Base-by-base conservation (phyloP, 2,329 filamentous ascomycete genomes). In the Colletotrichum godetiae region DNA sequence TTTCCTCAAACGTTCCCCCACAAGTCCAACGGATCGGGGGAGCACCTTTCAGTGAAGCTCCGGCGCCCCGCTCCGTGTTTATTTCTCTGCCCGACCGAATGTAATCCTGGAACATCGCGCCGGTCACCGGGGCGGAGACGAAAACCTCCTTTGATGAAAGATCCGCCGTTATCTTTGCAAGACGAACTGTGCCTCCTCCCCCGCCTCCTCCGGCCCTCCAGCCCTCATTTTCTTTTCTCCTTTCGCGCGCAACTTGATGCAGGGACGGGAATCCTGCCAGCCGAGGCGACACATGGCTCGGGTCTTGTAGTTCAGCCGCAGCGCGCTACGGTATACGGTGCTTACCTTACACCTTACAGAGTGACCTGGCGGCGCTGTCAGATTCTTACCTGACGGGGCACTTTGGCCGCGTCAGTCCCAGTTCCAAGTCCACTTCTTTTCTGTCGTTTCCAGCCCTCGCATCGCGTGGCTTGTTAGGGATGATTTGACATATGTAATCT, bases 241-340 rank as follows among this genome's bases (percentile, higher is more conserved):
- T 42, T 19, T 24, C 11, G n/a, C n/a, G 5, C 24, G 13, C 55
- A n/a, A 53, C n/a, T 13, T 24, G 37, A 35, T 15, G 58, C 58
- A 63, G 58, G 31, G 62, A 53, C 56, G 19, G 58, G 58, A 12
- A n/a, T 12, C 11, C 37, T 49, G 19, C 29, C 27, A 49, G 55
- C 59, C 33, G 33, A 57, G 24, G 49, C 27, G 65, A 29, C 53
- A 42, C 33, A 63, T 42, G 42, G 22, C 13, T 42, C 27, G 37
- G 24, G 24, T 12, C 19, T 49, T 7, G 42, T 49, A 49, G 11
- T 15, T 72, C 69, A 72, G 69, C 66, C 69, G 65, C 69, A 69
- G 35, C 52, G 33, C 59, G 53, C 69, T 59, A 64, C 59, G 55
- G 13, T 5, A 55, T 55, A 52, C 49, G 33, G 67, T 56, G 70